Conservation (phyloP, 768 basidiomycete species). For the Macrolepiota dolichaula region DNA sequence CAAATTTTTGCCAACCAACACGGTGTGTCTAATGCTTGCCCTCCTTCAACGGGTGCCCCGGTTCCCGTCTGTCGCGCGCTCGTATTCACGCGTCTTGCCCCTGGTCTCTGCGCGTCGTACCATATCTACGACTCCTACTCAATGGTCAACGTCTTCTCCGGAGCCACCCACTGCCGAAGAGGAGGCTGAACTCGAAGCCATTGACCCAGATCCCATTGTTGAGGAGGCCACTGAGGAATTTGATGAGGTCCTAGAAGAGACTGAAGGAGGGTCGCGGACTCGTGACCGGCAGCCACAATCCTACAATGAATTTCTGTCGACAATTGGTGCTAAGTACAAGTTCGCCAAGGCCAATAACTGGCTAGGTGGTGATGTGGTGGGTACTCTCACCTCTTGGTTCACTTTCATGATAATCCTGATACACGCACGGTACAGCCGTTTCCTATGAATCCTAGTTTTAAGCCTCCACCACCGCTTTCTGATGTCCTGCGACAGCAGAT, state of each 20-base stretch:
- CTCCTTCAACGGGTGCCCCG: constrained; percentile 27
- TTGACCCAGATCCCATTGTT: constrained; percentile 5
- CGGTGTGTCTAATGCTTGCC: constrained; percentile 28
- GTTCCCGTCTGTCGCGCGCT: constrained; percentile 20
- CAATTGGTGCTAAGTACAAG: constrained; percentile 39
- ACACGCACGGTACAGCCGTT: constrained; percentile 60
- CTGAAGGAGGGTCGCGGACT: not conserved
- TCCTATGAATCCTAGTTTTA: constrained; percentile 81
- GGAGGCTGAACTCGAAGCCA: constrained; percentile 18
- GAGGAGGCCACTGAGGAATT: constrained; percentile 14
- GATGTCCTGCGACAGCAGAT: constrained; percentile 54
- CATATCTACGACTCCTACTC: constrained; percentile 22
- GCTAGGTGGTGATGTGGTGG: constrained; percentile 53
- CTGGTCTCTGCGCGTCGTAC: constrained; percentile 21
- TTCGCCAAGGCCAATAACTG: constrained; percentile 54
- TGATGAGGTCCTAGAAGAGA: constrained; percentile 12
- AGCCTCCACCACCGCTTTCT: constrained; percentile 74
- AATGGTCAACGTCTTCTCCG: constrained; percentile 19
- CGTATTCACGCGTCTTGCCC: constrained; percentile 24
- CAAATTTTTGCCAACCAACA: constrained; percentile 25
- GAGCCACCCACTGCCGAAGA: constrained; percentile 24
- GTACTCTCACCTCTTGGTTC: constrained; percentile 28
- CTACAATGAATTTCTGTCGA: constrained; percentile 38
- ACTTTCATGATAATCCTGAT: not conserved
- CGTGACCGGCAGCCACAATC: constrained; percentile 21